Percentiles rank a stretch among this genome's conserved stretches.
Conservation (phyloP, 768 basidiomycete species). For the Pleurotus giganteus region DNA sequence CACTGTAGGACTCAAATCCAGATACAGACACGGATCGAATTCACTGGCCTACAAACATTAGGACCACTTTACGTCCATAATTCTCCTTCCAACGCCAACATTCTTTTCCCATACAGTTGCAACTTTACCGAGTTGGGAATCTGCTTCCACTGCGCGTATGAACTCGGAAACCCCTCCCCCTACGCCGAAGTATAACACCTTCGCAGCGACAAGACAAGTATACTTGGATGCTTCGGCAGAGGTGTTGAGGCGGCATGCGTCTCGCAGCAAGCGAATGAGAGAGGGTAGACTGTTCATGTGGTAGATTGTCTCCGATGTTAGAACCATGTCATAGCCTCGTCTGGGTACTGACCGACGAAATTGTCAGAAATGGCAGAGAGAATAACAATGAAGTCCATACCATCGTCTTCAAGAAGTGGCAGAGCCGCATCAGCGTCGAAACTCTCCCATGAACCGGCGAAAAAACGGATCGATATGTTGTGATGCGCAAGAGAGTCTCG, state of each 20-base stretch:
- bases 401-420: neutral
- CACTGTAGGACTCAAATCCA: no score
- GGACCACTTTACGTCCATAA: conserved; percentile 65
- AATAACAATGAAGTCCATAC: neutral
- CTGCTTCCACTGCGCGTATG: conserved; percentile 45
- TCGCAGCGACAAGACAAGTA: conserved; percentile 81
- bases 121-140: conserved; percentile 40
- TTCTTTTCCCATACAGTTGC: conserved; percentile 64
- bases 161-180: conserved; percentile 87
- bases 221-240: conserved; percentile 15
- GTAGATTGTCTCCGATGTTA: conserved; percentile 96
- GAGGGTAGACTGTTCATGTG: conserved; percentile 57
- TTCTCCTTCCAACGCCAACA: conserved; percentile 68
- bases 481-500: conserved; percentile 48
- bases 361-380: neutral
- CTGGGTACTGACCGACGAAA: conserved; percentile 9
- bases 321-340: conserved; percentile 62
- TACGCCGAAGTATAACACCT: conserved; percentile 93
- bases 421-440: conserved; percentile 34
- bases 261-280: conserved; percentile 52
- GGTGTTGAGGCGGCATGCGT: conserved; percentile 35
- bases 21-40: no score
- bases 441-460: conserved; percentile 76
- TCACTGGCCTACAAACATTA: neutral
- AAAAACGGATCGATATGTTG: conserved; percentile 68